Conservation (phyloP, 2,329 filamentous ascomycete genomes). For the Pseudogymnoascus sp. region DNA sequence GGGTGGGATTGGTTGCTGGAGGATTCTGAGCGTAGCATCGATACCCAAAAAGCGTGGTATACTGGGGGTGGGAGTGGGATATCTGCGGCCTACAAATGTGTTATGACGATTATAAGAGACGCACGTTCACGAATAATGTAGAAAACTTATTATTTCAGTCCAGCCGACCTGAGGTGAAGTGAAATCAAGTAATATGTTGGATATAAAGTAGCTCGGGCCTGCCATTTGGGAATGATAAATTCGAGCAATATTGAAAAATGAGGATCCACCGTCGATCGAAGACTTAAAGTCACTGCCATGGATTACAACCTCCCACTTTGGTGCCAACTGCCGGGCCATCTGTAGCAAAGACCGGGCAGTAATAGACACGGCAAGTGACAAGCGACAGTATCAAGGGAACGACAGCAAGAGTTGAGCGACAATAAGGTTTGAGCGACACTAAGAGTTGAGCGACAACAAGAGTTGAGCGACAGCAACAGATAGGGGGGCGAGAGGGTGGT, state of each 20-base stretch:
- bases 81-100: slow-evolving; percentile 1
- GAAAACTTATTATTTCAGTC: not conserved
- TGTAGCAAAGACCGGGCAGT: not conserved
- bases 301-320: not conserved
- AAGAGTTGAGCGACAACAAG: too few relatives aligned
- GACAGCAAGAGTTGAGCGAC: too few relatives aligned
- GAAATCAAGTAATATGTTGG: not conserved
- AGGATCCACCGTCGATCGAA: not conserved
- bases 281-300: not conserved
- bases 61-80: not conserved
- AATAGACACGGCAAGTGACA: too few relatives aligned
- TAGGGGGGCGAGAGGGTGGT: too few relatives aligned
- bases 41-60: slow-evolving; percentile 23
- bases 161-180: not conserved
- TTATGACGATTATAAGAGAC: not conserved
- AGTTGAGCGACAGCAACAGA: too few relatives aligned
- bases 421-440: too few relatives aligned
- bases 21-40: slow-evolving; percentile 19
- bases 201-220: not conserved
- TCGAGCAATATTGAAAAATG: not conserved
- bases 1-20: slow-evolving; percentile 19
- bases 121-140: slow-evolving; percentile 8
- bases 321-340: not conserved
- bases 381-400: too few relatives aligned
- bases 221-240: not conserved